These are phyloP conservation scores for Lactarius trivialis DNA, from an alignment of 768 basidiomycete genomes.

Conservation along the genomic window DNA sequence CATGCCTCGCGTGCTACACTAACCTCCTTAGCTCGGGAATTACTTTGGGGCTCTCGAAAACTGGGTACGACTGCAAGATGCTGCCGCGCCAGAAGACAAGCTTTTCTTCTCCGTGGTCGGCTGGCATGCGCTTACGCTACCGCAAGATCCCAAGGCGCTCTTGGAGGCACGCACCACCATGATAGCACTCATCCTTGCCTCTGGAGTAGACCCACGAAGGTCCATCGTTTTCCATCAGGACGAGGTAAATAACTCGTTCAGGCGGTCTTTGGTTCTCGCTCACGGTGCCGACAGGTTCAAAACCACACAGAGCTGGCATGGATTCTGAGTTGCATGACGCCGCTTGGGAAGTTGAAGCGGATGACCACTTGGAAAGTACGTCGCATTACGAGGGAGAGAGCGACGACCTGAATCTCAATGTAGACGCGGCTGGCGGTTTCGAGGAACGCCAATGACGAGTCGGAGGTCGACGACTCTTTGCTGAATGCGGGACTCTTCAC, in stretches of 20 bases:
- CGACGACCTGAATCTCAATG: background rate
- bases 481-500: slow-evolving; percentile 84
- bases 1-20: background rate
- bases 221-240: slow-evolving; percentile 85
- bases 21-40: slow-evolving; percentile 69
- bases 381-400: background rate
- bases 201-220: slow-evolving; percentile 74
- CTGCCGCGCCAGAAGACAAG: slow-evolving; percentile 49
- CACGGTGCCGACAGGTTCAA: slow-evolving; percentile 48
- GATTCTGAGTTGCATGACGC: slow-evolving; percentile 81
- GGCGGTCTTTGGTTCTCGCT: background rate
- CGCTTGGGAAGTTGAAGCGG: slow-evolving; percentile 71
- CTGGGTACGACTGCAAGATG: slow-evolving; percentile 77
- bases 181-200: slow-evolving; percentile 76
- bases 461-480: slow-evolving; percentile 73
- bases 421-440: slow-evolving; percentile 72
- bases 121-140: slow-evolving; percentile 90
- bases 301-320: slow-evolving; percentile 85
- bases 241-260: slow-evolving; percentile 44
- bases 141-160: slow-evolving; percentile 69
- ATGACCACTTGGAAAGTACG: slow-evolving; percentile 98
- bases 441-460: slow-evolving; percentile 66
- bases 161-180: slow-evolving; percentile 61
- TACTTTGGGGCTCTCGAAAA: slow-evolving; percentile 86
- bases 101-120: slow-evolving; percentile 87